Conservation (phyloP, 1,139 yeast genomes). For the Nadsonia starkeyi-henricii region DNA sequence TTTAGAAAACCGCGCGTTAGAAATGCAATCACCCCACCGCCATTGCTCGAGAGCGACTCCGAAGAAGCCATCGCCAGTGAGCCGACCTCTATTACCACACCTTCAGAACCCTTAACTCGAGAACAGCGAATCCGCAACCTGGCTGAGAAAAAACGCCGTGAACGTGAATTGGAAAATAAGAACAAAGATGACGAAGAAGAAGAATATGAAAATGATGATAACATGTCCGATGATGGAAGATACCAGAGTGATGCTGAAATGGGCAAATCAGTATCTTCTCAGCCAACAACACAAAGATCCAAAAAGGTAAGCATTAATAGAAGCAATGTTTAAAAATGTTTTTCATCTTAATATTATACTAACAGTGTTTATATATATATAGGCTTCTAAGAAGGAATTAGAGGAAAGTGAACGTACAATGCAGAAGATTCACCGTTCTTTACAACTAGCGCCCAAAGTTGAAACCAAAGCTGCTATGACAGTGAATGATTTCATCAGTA, state of each 20-base stretch:
- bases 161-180: neutral
- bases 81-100: neutral
- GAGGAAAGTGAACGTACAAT: neutral
- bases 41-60: neutral
- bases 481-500: conserved; percentile 4
- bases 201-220: no score
- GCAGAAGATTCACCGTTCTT: neutral
- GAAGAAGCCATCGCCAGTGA: neutral
- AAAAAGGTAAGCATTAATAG: no score
- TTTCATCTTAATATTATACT: neutral
- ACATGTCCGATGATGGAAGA: no score
- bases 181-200: no score
- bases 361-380: neutral
- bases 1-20: no score
- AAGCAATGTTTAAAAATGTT: no score
- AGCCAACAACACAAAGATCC: no score
- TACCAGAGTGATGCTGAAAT: no score
- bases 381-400: neutral
- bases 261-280: no score
- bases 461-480: neutral
- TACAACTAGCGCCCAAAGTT: neutral
- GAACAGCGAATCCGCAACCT: neutral
- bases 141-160: neutral
- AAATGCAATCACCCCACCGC: neutral
- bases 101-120: neutral